A percentile compares a stretch with the other conserved stretches of the same genome.
phyloP scores from a whole-genome alignment of 257 asterid genomes.

The Rhazya stricta region DNA sequence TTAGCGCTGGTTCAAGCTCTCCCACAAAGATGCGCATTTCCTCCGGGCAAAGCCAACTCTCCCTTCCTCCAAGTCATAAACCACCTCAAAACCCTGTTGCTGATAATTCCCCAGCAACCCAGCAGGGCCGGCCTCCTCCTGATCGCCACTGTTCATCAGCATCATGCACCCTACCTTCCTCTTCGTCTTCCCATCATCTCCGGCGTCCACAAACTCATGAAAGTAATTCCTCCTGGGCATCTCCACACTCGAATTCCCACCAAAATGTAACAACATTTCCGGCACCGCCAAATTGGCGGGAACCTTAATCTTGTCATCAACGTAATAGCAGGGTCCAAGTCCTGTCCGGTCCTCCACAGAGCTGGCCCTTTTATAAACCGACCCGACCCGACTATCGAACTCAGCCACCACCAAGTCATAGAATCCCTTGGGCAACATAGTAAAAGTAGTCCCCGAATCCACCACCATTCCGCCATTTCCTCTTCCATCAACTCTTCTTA shows the following conservation, averaged over 20 bases:
- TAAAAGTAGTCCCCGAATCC: conserved; percentile 91
- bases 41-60: conserved; percentile 82
- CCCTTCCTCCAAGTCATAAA: conserved; percentile 67
- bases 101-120: conserved; percentile 90
- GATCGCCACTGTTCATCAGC: conserved; percentile 86
- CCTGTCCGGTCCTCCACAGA: conserved; percentile 65
- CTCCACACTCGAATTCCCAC: conserved; percentile 72
- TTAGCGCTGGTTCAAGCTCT: conserved; percentile 41
- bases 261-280: conserved; percentile 50
- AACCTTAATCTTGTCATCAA: conserved; percentile 8
- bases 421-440: conserved; percentile 63
- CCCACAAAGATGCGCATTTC: conserved; percentile 85
- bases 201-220: conserved; percentile 52
- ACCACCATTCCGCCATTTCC: conserved; percentile 98
- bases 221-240: conserved; percentile 81
- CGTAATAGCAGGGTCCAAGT: conserved; percentile 72
- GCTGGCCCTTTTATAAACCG: conserved; percentile 40
- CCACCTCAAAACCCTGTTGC: conserved; percentile 98
- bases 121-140: conserved; percentile 70
- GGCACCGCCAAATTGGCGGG: conserved; percentile 34
- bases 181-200: conserved; percentile 34
- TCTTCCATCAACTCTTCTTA: conserved; percentile 47
- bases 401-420: conserved; percentile 45
- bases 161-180: conserved; percentile 70
- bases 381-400: conserved; percentile 39